phyloP scores from a whole-genome alignment of 2,329 filamentous ascomycete species.

The Clonostachys chloroleuca region DNA sequence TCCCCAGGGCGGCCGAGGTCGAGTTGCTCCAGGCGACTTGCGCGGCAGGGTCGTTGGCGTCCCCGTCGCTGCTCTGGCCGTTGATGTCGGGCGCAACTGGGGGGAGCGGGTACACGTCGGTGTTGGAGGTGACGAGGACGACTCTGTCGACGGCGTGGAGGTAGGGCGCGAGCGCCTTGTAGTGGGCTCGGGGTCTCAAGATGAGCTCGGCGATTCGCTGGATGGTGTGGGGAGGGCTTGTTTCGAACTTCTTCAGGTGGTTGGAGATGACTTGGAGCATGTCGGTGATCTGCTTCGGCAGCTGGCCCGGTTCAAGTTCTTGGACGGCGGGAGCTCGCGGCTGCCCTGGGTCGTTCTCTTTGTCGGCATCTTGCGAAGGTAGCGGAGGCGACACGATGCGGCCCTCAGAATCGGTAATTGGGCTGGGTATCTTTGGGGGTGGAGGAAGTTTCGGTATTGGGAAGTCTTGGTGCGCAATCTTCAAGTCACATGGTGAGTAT shows the following conservation, averaged over 20 bases:
- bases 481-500: slow-evolving; percentile 2
- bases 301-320: slow-evolving; percentile 29
- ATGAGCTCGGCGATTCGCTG: slow-evolving; percentile 89
- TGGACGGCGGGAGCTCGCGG: too few species aligned
- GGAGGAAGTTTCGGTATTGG: slow-evolving; percentile 60
- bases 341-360: slow-evolving; percentile 57
- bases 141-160: slow-evolving; percentile 88
- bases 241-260: slow-evolving; percentile 65
- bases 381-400: slow-evolving; percentile 32
- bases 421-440: slow-evolving; percentile 31
- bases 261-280: slow-evolving; percentile 57
- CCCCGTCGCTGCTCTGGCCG: slow-evolving; percentile 58
- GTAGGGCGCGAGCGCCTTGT: slow-evolving; percentile 77
- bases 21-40: slow-evolving; percentile 41
- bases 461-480: slow-evolving; percentile 77
- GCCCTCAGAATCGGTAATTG: slow-evolving; percentile 24
- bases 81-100: slow-evolving; percentile 54
- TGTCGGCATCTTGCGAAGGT: slow-evolving; percentile 52
- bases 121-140: slow-evolving; percentile 80
- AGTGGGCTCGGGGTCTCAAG: slow-evolving; percentile 71
- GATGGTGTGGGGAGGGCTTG: slow-evolving; percentile 83
- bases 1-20: slow-evolving; percentile 51
- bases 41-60: slow-evolving; percentile 29
- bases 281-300: slow-evolving; percentile 60
- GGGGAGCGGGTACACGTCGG: slow-evolving; percentile 78